These are phyloP conservation scores for Naganishia vishniacii DNA, from an alignment of 768 basidiomycete species.

Conservation along the genomic window DNA sequence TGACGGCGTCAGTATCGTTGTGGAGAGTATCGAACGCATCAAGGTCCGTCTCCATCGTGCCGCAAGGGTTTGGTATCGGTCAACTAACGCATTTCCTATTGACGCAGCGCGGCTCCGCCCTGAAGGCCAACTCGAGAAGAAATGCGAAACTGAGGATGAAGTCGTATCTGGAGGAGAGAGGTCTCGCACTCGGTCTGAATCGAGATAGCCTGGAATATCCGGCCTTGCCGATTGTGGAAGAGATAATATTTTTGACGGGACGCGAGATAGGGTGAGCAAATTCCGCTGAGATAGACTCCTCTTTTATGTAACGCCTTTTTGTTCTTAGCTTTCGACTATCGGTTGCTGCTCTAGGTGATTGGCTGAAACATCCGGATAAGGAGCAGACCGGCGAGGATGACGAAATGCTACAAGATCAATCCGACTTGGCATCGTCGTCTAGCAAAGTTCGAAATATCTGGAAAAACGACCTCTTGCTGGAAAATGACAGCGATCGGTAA, in stretches of 20 bases:
- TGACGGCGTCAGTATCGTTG: conserved; percentile 50
- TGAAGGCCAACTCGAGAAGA: conserved; percentile 11
- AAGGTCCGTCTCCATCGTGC: conserved; percentile 38
- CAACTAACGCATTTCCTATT: background rate
- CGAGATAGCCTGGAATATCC: conserved; percentile 21
- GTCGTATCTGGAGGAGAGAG: conserved; percentile 3
- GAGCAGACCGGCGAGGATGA: background rate
- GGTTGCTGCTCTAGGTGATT: conserved; percentile 7
- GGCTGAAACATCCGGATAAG: conserved; percentile 4
- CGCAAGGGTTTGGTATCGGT: background rate
- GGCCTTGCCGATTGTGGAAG: background rate
- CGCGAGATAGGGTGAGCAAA: conserved; percentile 22
- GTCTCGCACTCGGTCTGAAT: conserved; percentile 7
- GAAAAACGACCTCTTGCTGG: conserved; percentile 22
- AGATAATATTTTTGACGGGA: conserved; percentile 13
- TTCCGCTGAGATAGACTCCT: background rate
- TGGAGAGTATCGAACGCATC: conserved; percentile 46
- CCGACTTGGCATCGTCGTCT: background rate
- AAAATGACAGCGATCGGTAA: conserved; percentile 20
- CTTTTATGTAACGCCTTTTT: background rate
- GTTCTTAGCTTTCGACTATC: conserved; percentile 6
- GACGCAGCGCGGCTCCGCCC: conserved; percentile 9
- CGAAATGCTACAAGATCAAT: background rate
- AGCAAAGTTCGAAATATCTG: conserved; percentile 20
- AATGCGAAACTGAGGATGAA: conserved; percentile 25